phyloP scores from a whole-genome alignment of 2,329 filamentous ascomycete genomes.

The Proliferodiscus dingleyae region DNA sequence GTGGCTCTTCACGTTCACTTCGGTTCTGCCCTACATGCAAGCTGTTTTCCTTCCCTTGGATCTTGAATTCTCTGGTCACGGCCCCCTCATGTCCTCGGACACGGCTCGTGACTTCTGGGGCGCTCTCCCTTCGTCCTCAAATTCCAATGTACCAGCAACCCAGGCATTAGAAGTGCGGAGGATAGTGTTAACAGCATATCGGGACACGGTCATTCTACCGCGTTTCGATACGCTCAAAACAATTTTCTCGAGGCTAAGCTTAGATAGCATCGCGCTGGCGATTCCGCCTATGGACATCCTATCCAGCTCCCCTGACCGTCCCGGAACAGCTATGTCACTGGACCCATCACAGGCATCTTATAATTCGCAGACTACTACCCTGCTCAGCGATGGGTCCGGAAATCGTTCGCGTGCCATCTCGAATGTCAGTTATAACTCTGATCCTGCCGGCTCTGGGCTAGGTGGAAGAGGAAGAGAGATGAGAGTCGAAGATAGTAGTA shows the following conservation, averaged over 20 bases:
- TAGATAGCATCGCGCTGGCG: slow-evolving; percentile 59
- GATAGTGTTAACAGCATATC: slow-evolving; percentile 80
- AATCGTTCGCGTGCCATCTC: slow-evolving; percentile 76
- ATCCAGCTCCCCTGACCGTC: slow-evolving; percentile 52
- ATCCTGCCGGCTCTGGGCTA: slow-evolving; percentile 20
- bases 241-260: slow-evolving; percentile 82
- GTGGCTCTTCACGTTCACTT: slow-evolving; percentile 90
- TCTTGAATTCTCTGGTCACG: slow-evolving; percentile 83
- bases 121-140: slow-evolving; percentile 48
- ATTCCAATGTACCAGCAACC: slow-evolving; percentile 39
- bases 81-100: slow-evolving; percentile 69
- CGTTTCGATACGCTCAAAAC: slow-evolving; percentile 84
- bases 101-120: slow-evolving; percentile 91
- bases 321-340: slow-evolving; percentile 69
- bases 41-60: slow-evolving; percentile 92
- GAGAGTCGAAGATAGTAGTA: slow-evolving; percentile 57
- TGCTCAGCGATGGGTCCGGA: slow-evolving; percentile 55
- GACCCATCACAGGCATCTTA: slow-evolving; percentile 74
- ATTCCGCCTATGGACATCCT: slow-evolving; percentile 39
- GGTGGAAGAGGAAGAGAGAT: slow-evolving; percentile 26
- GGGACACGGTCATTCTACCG: slow-evolving; percentile 82
- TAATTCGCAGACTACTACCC: slow-evolving; percentile 72
- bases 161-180: slow-evolving; percentile 78
- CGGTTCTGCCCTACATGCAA: slow-evolving; percentile 87
- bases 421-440: slow-evolving; percentile 66